Evolutionary conservation across 2,329 filamentous ascomycete species (phyloP).

Genomic region (Botrytis sinoallii): DNA sequence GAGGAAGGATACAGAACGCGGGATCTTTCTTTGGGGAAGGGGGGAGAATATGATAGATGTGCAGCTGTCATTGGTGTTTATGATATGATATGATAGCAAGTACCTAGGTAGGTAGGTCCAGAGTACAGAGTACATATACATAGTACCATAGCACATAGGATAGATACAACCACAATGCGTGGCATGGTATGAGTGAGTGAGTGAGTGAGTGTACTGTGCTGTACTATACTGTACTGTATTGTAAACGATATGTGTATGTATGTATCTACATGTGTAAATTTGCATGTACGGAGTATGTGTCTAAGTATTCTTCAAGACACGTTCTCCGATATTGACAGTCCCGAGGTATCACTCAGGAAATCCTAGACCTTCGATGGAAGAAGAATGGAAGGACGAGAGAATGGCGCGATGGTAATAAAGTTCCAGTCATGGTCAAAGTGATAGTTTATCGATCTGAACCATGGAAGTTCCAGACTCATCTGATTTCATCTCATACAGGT

Average conservation of each 20-base stretch:
- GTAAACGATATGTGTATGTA: background rate
- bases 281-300: background rate
- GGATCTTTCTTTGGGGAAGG: background rate
- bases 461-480: background rate
- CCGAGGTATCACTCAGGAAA: background rate
- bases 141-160: background rate
- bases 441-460: background rate
- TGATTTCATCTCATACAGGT: background rate
- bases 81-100: background rate
- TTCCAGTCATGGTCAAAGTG: background rate
- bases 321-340: background rate
- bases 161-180: background rate
- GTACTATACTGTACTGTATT: background rate
- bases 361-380: background rate
- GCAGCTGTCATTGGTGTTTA: background rate
- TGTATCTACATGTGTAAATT: background rate
- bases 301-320: background rate
- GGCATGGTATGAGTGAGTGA: background rate
- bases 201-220: background rate
- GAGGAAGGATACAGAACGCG: background rate
- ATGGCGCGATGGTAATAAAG: background rate
- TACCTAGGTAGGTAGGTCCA: background rate
- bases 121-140: background rate
- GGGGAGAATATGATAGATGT: background rate
- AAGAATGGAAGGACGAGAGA: background rate